Evolutionary conservation across 2,329 filamentous ascomycete species (phyloP).

Genomic region (Aspergillus candidus): DNA sequence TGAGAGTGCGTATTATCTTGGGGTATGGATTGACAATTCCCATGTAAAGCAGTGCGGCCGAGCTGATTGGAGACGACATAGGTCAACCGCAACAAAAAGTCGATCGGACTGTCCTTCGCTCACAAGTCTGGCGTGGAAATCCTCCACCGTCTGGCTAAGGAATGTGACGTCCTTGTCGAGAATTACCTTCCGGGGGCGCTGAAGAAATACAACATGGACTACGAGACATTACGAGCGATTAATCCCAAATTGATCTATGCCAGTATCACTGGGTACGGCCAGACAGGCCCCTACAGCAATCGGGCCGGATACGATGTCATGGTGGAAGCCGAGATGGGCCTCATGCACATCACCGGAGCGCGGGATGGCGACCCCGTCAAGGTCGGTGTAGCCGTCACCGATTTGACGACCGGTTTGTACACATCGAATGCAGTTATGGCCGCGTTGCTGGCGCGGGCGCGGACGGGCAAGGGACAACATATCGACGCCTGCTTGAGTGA

Average conservation of each 20-base stretch:
- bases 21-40: slow-evolving; percentile 50
- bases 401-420: slow-evolving; percentile 91
- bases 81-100: slow-evolving; percentile 98
- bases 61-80: slow-evolving; percentile 31
- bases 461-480: slow-evolving; percentile 77
- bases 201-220: slow-evolving; percentile 88
- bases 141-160: slow-evolving; percentile 73
- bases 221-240: slow-evolving; percentile 68
- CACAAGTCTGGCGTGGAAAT: slow-evolving; percentile 77
- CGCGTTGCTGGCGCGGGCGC: slow-evolving; percentile 68
- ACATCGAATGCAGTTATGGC: slow-evolving; percentile 95
- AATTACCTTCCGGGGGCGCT: slow-evolving; percentile 90
- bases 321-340: slow-evolving; percentile 95
- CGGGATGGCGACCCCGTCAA: slow-evolving; percentile 89
- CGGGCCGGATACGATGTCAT: slow-evolving; percentile 97
- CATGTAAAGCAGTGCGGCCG: neutral
- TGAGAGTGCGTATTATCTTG: slow-evolving; percentile 91
- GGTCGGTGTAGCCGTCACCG: slow-evolving; percentile 93
- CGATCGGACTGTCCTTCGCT: slow-evolving; percentile 83
- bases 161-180: slow-evolving; percentile 90
- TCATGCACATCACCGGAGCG: slow-evolving; percentile 96
- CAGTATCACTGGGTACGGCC: slow-evolving; percentile 94
- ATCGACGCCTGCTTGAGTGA: slow-evolving; percentile 89
- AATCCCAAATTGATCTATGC: slow-evolving; percentile 89
- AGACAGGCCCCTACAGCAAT: slow-evolving; percentile 82